A percentile compares a stretch with the other conserved stretches of the same genome.
phyloP scores from a whole-genome alignment of 176 grass and related monocot species.

The Leersia perrieri region DNA sequence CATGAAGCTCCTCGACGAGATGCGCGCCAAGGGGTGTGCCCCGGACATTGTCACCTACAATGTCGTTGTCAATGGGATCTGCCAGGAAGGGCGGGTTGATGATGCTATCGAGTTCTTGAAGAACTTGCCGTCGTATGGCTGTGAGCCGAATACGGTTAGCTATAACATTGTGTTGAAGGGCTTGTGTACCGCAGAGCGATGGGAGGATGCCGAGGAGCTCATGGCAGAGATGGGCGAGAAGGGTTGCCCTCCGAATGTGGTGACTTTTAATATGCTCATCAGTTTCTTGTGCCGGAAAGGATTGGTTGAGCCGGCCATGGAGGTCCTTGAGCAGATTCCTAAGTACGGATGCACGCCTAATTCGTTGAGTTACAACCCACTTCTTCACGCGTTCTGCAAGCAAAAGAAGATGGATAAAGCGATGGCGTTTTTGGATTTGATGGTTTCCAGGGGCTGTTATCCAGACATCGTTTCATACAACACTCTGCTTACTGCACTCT shows the following conservation, averaged over 20 bases:
- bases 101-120: conserved; percentile 50
- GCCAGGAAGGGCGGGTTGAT: conserved; percentile 49
- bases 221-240: conserved; percentile 48
- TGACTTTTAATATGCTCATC: conserved; percentile 62
- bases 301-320: conserved; percentile 48
- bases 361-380: conserved; percentile 55
- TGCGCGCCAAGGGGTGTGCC: conserved; percentile 43
- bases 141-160: conserved; percentile 48
- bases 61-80: conserved; percentile 54
- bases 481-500: conserved; percentile 58
- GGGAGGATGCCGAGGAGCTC: conserved; percentile 53
- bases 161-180: conserved; percentile 63
- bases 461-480: conserved; percentile 73
- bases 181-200: conserved; percentile 43
- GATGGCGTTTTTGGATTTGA: conserved; percentile 48
- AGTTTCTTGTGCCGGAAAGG: conserved; percentile 61
- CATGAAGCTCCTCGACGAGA: conserved; percentile 56
- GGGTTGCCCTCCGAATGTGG: conserved; percentile 49
- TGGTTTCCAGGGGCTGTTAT: conserved; percentile 56
- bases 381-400: conserved; percentile 66
- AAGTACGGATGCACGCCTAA: conserved; percentile 53
- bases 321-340: conserved; percentile 58
- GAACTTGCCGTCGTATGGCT: conserved; percentile 36
- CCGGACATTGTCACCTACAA: conserved; percentile 67
- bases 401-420: conserved; percentile 54